These are phyloP conservation scores for Skeletonema menzelii DNA, from an alignment of 108 stramenopile species.

Conservation along the genomic window DNA sequence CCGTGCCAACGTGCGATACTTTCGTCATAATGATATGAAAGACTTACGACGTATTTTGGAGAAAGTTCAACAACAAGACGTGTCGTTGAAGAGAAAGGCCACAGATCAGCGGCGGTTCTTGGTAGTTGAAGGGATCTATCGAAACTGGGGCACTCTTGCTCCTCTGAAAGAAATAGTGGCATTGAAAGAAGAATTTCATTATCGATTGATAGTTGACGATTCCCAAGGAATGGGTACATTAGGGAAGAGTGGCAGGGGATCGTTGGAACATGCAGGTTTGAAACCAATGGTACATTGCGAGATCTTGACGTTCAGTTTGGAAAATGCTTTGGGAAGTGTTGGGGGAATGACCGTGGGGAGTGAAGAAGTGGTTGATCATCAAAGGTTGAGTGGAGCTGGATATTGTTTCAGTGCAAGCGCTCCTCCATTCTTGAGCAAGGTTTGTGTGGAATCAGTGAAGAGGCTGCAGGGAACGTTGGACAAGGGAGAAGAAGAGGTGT, in stretches of 20 bases:
- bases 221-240: conserved; percentile 91
- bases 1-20: conserved; percentile 90
- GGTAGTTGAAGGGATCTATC: conserved; percentile 96
- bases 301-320: conserved; percentile 89
- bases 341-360: conserved; percentile 97
- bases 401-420: conserved; percentile 98
- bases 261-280: conserved; percentile 65
- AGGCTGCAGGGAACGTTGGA: conserved; percentile 33
- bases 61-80: conserved; percentile 74
- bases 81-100: conserved; percentile 59
- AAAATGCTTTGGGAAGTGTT: conserved; percentile 91
- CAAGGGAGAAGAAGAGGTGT: not conserved
- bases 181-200: conserved; percentile 90
- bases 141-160: conserved; percentile 90
- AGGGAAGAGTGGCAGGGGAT: conserved; percentile 87
- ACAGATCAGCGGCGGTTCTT: conserved; percentile 96
- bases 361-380: conserved; percentile 97
- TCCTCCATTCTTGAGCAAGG: conserved; percentile 90
- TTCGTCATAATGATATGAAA: conserved; percentile 96
- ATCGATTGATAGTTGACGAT: conserved; percentile 96
- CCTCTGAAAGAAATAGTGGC: conserved; percentile 88
- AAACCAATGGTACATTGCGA: conserved; percentile 86
- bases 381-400: conserved; percentile 95
- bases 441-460: conserved; percentile 27
- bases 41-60: conserved; percentile 93